Conservation (phyloP, 1,284 basidiomycete species). For the Cryptococcus hybrid region DNA sequence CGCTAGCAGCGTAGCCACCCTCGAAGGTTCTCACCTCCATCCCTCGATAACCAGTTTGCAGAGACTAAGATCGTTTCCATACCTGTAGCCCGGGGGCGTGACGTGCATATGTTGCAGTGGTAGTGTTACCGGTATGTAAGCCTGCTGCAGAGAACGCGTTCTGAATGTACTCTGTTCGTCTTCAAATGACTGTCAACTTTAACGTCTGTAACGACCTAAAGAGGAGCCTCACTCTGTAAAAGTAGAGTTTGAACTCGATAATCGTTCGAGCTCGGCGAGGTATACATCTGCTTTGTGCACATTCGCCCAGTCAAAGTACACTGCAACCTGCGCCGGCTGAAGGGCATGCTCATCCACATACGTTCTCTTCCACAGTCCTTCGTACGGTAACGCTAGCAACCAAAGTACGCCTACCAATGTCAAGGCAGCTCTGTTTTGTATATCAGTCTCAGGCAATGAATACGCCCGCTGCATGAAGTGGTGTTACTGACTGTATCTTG, state of each 20-base stretch:
- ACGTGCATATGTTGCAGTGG: constrained; percentile 70
- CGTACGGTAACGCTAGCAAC: constrained; percentile 68
- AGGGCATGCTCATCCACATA: constrained; percentile 94
- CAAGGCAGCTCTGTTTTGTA: constrained; percentile 44
- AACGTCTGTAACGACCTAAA: background rate
- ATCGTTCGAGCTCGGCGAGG: constrained; percentile 63
- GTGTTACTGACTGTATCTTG: constrained; percentile 15
- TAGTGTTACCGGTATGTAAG: constrained; percentile 22
- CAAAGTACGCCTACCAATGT: constrained; percentile 67
- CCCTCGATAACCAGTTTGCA: constrained; percentile 77
- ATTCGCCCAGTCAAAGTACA: constrained; percentile 83
- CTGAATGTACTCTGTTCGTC: constrained; percentile 16
- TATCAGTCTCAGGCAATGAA: background rate
- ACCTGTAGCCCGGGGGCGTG: constrained; percentile 79
- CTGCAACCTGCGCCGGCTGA: constrained; percentile 82
- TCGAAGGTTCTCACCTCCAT: constrained; percentile 64
- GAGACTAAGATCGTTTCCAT: constrained; percentile 86
- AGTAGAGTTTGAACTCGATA: constrained; percentile 62
- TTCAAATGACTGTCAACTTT: constrained; percentile 4
- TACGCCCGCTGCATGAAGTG: background rate
- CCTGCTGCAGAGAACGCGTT: constrained; percentile 25
- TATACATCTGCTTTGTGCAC: constrained; percentile 79
- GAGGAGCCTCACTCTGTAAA: constrained; percentile 56
- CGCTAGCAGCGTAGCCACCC: constrained; percentile 76
- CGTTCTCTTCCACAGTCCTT: constrained; percentile 62